phyloP scores from a whole-genome alignment of 1,139 yeast species.

The Sugiyamaella castrensis region DNA sequence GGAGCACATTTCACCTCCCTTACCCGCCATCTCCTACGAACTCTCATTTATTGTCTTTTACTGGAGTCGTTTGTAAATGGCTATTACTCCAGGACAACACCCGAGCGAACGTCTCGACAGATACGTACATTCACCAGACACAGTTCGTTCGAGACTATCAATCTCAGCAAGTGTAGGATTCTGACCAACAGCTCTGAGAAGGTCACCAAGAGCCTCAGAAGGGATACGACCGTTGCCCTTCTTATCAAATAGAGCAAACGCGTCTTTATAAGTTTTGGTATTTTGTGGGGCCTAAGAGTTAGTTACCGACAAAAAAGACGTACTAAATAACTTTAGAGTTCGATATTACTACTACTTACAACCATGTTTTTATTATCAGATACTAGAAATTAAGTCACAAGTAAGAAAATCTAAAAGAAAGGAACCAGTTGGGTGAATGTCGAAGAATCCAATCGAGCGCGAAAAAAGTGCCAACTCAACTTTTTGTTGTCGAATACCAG shows the following conservation, averaged over 20 bases:
- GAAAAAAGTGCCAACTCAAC: too few relatives aligned
- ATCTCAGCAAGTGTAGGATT: slow-evolving; percentile 94
- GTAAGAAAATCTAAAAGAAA: too few relatives aligned
- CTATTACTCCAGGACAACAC: too few relatives aligned
- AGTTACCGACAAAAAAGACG: neutral
- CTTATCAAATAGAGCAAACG: slow-evolving; percentile 94
- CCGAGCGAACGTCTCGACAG: too few relatives aligned
- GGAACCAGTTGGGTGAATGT: too few relatives aligned
- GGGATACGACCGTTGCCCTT: slow-evolving; percentile 94
- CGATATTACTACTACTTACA: slow-evolving; percentile 1
- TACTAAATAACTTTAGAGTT: neutral
- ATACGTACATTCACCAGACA: slow-evolving; percentile 36
- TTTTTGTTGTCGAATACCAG: neutral
- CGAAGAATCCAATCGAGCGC: too few relatives aligned
- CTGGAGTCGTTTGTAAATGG: too few relatives aligned
- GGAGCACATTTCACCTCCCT: too few relatives aligned
- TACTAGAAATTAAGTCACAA: too few relatives aligned
- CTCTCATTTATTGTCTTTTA: too few relatives aligned
- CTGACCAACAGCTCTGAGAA: slow-evolving; percentile 95
- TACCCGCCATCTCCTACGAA: too few relatives aligned
- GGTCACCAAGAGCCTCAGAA: slow-evolving; percentile 84
- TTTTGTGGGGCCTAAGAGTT: slow-evolving; percentile 24
- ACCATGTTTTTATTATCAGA: slow-evolving; percentile 6
- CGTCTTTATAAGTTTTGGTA: slow-evolving; percentile 84
- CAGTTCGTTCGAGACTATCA: slow-evolving; percentile 59